These are phyloP conservation scores for Pilaira anomala DNA, from an alignment of 192 early-diverging fungal genomes.

Conservation along the genomic window DNA sequence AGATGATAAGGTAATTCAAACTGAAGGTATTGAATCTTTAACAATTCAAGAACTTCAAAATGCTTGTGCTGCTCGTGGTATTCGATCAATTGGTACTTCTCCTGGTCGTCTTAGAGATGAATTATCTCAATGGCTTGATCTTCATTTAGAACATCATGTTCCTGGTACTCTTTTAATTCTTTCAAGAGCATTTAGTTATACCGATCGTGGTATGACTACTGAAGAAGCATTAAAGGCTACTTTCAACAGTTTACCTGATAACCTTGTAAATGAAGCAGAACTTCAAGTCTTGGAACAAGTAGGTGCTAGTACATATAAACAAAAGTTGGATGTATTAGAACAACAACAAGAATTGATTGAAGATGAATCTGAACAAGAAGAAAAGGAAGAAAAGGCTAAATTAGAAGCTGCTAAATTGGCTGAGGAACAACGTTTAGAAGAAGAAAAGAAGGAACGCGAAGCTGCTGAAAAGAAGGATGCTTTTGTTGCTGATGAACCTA, in stretches of 20 bases:
- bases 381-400: constrained; percentile 59
- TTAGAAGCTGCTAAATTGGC: constrained; percentile 40
- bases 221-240: constrained; percentile 91
- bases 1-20: constrained; percentile 83
- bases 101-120: constrained; percentile 87
- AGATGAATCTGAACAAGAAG: constrained; percentile 89
- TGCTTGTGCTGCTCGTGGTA: constrained; percentile 87
- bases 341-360: constrained; percentile 97
- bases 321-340: constrained; percentile 89
- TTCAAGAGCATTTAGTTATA: constrained; percentile 82
- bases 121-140: constrained; percentile 90
- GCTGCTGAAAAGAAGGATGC: constrained; percentile 18
- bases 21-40: constrained; percentile 86
- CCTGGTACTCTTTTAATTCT: constrained; percentile 89
- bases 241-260: constrained; percentile 85
- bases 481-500: constrained; percentile 19
- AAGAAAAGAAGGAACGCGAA: constrained; percentile 9
- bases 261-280: constrained; percentile 84
- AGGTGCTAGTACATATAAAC: constrained; percentile 87
- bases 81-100: constrained; percentile 83
- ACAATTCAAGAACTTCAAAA: constrained; percentile 85
- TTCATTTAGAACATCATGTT: constrained; percentile 88
- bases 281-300: constrained; percentile 84
- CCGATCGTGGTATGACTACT: constrained; percentile 45
- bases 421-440: constrained; percentile 9